These are phyloP conservation scores for Cystobasidium sp. DNA, from an alignment of 1,284 basidiomycete genomes.

Conservation along the genomic window DNA sequence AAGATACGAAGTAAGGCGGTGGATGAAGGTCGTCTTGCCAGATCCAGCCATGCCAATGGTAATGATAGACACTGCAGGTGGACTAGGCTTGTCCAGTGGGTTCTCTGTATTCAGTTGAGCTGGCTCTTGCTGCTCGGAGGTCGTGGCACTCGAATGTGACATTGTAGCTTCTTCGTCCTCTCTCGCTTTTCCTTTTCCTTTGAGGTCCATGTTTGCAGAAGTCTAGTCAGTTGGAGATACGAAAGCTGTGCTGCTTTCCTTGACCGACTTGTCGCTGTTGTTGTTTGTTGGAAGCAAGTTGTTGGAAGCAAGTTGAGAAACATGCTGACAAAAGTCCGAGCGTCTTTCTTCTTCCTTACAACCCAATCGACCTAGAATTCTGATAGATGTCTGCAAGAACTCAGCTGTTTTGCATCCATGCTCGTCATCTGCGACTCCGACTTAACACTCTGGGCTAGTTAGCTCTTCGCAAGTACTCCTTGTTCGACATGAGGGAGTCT, in stretches of 20 bases:
- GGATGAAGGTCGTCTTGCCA: conserved; percentile 96
- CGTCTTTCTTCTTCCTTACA: background rate
- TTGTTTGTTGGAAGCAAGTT: no score
- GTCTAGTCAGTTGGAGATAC: background rate
- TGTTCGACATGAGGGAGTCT: no score
- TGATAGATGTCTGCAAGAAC: background rate
- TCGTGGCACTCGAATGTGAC: background rate
- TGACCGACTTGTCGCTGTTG: no score
- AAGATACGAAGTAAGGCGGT: conserved; percentile 85
- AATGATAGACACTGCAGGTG: conserved; percentile 56
- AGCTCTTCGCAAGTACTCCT: no score
- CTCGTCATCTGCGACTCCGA: no score
- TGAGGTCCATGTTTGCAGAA: conserved; percentile 5
- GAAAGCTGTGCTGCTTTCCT: background rate
- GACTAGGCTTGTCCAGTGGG: conserved; percentile 28
- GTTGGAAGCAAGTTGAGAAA: background rate
- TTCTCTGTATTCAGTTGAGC: conserved; percentile 2
- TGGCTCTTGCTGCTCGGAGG: conserved; percentile 2
- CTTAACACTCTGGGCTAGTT: no score
- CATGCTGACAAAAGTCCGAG: background rate
- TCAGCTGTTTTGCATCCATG: background rate
- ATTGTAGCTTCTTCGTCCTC: background rate
- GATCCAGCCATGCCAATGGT: conserved; percentile 63
- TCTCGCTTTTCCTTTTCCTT: conserved; percentile 33
- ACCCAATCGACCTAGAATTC: conserved; percentile 1